These are phyloP conservation scores for Yamagishiella unicocca DNA, from an alignment of 139 green algal species.

Conservation along the genomic window DNA sequence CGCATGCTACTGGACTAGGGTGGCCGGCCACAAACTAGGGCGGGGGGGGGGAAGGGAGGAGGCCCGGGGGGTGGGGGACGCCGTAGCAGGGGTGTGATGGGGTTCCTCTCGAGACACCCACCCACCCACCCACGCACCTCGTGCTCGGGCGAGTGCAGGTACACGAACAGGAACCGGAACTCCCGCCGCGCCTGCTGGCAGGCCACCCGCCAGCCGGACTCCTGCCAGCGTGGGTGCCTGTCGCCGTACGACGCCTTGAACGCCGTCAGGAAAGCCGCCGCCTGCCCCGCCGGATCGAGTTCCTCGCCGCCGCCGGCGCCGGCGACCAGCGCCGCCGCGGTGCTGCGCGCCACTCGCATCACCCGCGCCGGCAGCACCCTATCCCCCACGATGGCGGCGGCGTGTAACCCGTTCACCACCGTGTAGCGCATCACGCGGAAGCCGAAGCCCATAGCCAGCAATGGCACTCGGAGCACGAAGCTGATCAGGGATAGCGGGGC, in stretches of 20 bases:
- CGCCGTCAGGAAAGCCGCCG: conserved; percentile 39
- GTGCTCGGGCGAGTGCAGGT: conserved; percentile 83
- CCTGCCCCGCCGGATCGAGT: conserved; percentile 47
- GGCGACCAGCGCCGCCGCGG: not conserved
- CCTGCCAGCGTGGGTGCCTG: conserved; percentile 55
- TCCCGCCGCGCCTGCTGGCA: conserved; percentile 67
- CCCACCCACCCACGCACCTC: conserved; percentile 70
- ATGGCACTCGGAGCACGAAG: conserved; percentile 50
- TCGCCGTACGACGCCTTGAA: conserved; percentile 63
- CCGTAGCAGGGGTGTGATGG: too few relatives aligned
- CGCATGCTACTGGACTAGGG: too few relatives aligned
- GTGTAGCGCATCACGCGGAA: conserved; percentile 54
- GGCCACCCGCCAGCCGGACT: conserved; percentile 51
- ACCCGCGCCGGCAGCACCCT: conserved; percentile 63
- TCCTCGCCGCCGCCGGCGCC: conserved; percentile 6
- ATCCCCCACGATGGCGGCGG: conserved; percentile 58
- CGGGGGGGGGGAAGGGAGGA: too few relatives aligned
- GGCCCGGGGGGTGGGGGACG: too few relatives aligned
- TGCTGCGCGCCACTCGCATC: conserved; percentile 47
- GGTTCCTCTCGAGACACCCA: too few relatives aligned
- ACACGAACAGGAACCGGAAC: conserved; percentile 85
- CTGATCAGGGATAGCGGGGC: conserved; percentile 33
- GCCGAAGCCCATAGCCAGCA: conserved; percentile 51
- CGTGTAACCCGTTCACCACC: conserved; percentile 36
- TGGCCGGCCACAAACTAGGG: too few relatives aligned